phyloP scores from a whole-genome alignment of 495 filamentous ascomycete genomes.

The Extremus antarcticus region DNA sequence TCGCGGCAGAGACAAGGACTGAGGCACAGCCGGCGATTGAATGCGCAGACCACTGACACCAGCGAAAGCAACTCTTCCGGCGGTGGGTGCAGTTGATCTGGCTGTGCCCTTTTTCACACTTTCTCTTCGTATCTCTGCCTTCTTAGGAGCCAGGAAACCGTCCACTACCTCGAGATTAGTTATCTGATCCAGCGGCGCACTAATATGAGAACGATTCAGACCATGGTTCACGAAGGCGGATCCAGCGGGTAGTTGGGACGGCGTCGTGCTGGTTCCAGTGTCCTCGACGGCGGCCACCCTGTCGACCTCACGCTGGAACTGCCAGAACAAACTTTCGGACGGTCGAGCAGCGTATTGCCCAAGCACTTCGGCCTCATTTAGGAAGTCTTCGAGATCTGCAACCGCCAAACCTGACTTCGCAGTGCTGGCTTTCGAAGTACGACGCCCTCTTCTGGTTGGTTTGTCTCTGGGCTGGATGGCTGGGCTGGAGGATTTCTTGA shows the following conservation, averaged over 20 bases:
- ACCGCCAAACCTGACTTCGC: background rate
- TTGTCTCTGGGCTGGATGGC: too few species aligned
- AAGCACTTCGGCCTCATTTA: background rate
- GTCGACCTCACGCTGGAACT: background rate
- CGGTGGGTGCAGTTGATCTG: background rate
- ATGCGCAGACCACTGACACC: too few species aligned
- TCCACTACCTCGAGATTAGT: background rate
- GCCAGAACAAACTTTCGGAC: background rate
- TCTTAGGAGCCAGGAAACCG: background rate
- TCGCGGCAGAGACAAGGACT: background rate
- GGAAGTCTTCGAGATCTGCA: background rate
- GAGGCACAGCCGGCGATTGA: background rate
- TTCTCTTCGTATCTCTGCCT: background rate
- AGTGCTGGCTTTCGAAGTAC: too few species aligned
- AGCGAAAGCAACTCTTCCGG: background rate
- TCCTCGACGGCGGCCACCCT: background rate
- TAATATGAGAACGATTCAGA: background rate
- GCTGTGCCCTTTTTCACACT: background rate
- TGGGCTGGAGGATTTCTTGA: too few species aligned
- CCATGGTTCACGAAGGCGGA: conserved; percentile 2
- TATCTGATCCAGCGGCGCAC: background rate
- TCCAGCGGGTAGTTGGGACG: background rate
- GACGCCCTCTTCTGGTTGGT: too few species aligned
- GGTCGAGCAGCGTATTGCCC: background rate
- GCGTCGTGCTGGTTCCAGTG: background rate